phyloP scores from a whole-genome alignment of 2,329 filamentous ascomycete genomes.

The Esteya vermicola region DNA sequence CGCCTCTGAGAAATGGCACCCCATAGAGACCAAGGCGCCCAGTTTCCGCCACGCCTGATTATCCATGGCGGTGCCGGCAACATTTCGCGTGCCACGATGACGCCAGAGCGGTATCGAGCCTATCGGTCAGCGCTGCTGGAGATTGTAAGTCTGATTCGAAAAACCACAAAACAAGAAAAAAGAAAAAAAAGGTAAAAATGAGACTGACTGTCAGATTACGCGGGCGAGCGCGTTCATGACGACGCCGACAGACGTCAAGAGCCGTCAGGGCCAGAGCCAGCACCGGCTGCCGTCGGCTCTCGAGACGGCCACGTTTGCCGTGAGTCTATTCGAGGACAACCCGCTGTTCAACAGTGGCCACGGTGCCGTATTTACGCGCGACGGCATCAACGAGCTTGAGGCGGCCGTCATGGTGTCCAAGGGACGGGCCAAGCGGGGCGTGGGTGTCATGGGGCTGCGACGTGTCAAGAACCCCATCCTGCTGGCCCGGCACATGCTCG shows the following conservation, averaged over 20 bases:
- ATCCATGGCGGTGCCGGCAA: slow-evolving; percentile 64
- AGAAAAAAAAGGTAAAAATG: too few relatives aligned
- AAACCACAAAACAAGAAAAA: too few relatives aligned
- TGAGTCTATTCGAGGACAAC: slow-evolving; percentile 62
- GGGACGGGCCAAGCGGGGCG: slow-evolving; percentile 59
- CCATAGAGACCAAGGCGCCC: not conserved
- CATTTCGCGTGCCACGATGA: slow-evolving; percentile 44
- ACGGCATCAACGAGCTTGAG: slow-evolving; percentile 75
- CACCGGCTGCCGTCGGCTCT: slow-evolving; percentile 43
- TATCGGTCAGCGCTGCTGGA: slow-evolving; percentile 47
- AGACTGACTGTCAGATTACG: slow-evolving; percentile 28
- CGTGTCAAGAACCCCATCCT: slow-evolving; percentile 69
- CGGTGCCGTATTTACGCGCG: slow-evolving; percentile 75
- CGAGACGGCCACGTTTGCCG: slow-evolving; percentile 61
- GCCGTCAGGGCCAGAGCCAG: not conserved
- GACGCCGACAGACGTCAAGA: slow-evolving; percentile 12
- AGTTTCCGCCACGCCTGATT: slow-evolving; percentile 44
- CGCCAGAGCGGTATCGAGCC: slow-evolving; percentile 39
- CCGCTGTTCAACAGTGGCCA: slow-evolving; percentile 72
- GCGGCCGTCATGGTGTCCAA: slow-evolving; percentile 73
- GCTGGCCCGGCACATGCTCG: slow-evolving; percentile 56
- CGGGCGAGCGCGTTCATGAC: slow-evolving; percentile 33
- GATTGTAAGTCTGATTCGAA: slow-evolving; percentile 37
- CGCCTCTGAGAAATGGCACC: too few relatives aligned
- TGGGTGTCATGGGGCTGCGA: slow-evolving; percentile 59